Base-by-base conservation (phyloP, 352 stramenopile species). In the Phytophthora constricta region DNA sequence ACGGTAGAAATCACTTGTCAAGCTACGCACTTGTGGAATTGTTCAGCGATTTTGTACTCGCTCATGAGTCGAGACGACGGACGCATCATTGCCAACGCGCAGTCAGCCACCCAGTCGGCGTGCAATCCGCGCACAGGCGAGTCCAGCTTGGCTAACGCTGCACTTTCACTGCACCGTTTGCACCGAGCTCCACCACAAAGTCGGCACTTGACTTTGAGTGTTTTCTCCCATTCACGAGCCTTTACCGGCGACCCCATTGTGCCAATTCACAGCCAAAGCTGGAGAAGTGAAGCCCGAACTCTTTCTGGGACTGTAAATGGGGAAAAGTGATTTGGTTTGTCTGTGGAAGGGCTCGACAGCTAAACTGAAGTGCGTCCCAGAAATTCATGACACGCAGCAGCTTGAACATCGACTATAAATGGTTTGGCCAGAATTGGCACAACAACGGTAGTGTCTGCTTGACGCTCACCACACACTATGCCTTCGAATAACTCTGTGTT, bases 81-180 rank as follows among this genome's bases (percentile, higher is more conserved):
- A 22, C 91, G 79, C 86, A 97, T 96, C 89, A 97, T 97, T n/a
- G 81, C 90, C 31, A 97, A 74, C 8, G 96, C 84, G 34, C 82
- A 86, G 43, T 96, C 85, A 0, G 86, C 90, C 19, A 97, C 86
- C 90, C 86, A 96, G 76, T 95, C 82, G n/a, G 86, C 86, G 47
- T 97, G 91, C 5, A 97, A 66, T 1, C 89, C 87, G 5, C 72
- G 68, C n/a, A 97, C 80, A 0, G 88, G 84, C 16, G 82, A 91
- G 66, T 93, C 76, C 10, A 64, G 79, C 76, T 95, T 92, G 37
- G 82, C 76, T 45, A 93, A 58, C 19, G 86, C 84, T 9, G 87
- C 84, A 58, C 75, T 88, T 65, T 93, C 84, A 58, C 89, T 94
- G 68, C 91, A 97, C 5, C 89, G 78, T 54, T 95, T 95, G 70